Conservation (phyloP, 148 eudicot species). For the Persicaria maculosa region DNA sequence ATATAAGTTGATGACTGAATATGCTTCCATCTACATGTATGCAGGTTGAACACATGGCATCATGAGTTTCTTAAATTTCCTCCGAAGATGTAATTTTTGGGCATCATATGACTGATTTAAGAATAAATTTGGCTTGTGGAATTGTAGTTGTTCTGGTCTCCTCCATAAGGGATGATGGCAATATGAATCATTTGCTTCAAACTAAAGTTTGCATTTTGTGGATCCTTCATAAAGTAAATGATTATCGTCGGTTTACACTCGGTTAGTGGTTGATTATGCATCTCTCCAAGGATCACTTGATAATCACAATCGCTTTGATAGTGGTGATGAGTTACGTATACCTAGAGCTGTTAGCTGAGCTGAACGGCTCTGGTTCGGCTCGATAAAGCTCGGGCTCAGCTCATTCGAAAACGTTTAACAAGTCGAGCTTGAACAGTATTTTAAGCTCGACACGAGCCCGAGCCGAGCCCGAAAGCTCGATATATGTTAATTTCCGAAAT, state of each 20-base stretch:
- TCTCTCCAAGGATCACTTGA: no score
- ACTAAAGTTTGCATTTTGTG: background rate
- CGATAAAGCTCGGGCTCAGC: no score
- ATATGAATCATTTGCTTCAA: background rate
- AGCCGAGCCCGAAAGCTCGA: no score
- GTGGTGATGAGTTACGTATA: no score
- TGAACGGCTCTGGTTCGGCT: no score
- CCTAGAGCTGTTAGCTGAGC: no score
- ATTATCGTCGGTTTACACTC: background rate
- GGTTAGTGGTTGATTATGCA: background rate
- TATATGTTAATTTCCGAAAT: no score
- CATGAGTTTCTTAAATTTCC: background rate
- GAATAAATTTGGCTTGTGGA: background rate
- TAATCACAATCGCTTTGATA: no score
- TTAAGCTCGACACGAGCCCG: no score
- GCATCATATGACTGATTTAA: slow-evolving; percentile 5
- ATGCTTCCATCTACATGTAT: background rate
- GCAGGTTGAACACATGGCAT: background rate
- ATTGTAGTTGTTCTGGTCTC: background rate
- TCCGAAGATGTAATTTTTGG: slow-evolving; percentile 4
- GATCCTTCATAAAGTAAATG: background rate
- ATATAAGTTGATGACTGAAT: background rate
- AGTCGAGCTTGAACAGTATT: no score
- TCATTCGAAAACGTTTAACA: no score
- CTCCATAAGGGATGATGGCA: background rate